phyloP scores from a whole-genome alignment of 805 yeast species.

The Starmerella bacillaris region DNA sequence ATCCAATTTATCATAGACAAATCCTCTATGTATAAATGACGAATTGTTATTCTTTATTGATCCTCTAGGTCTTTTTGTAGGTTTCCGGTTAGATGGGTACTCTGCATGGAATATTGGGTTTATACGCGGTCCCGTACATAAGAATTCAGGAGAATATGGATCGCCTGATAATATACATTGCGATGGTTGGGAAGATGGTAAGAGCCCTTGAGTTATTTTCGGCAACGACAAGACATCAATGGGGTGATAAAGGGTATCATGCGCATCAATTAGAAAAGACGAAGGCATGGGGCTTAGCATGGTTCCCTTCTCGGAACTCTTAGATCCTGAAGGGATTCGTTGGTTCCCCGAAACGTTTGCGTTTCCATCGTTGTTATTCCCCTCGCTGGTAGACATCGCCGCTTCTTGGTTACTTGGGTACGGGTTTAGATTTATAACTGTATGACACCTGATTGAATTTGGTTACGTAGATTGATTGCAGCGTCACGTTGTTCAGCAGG shows the following conservation, averaged over 20 bases:
- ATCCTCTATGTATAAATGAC: slow-evolving; percentile 24
- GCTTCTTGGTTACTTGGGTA: not conserved
- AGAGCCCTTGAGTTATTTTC: slow-evolving; percentile 17
- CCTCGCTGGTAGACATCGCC: not conserved
- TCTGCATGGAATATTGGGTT: slow-evolving; percentile 4
- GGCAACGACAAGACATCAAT: slow-evolving; percentile 22
- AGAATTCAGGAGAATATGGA: slow-evolving; percentile 16
- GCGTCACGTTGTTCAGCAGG: slow-evolving; percentile 35
- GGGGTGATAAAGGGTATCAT: slow-evolving; percentile 14
- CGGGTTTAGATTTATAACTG: slow-evolving; percentile 1
- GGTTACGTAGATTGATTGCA: slow-evolving; percentile 17
- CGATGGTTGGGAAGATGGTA: slow-evolving; percentile 20
- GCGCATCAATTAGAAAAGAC: slow-evolving; percentile 3
- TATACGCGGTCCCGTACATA: slow-evolving; percentile 11
- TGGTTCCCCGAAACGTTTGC: not conserved
- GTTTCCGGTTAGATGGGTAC: slow-evolving; percentile 2
- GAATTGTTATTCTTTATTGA: slow-evolving; percentile 24
- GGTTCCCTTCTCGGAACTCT: slow-evolving; percentile 2
- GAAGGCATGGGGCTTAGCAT: slow-evolving; percentile 7
- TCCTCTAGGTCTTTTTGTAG: not conserved
- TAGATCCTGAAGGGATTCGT: not conserved
- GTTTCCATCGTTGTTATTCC: not conserved
- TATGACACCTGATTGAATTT: slow-evolving; percentile 18
- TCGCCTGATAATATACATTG: slow-evolving; percentile 25
- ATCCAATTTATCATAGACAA: slow-evolving; percentile 23